These are phyloP conservation scores for Spathaspora boniae DNA, from an alignment of 805 yeast genomes.

Conservation along the genomic window DNA sequence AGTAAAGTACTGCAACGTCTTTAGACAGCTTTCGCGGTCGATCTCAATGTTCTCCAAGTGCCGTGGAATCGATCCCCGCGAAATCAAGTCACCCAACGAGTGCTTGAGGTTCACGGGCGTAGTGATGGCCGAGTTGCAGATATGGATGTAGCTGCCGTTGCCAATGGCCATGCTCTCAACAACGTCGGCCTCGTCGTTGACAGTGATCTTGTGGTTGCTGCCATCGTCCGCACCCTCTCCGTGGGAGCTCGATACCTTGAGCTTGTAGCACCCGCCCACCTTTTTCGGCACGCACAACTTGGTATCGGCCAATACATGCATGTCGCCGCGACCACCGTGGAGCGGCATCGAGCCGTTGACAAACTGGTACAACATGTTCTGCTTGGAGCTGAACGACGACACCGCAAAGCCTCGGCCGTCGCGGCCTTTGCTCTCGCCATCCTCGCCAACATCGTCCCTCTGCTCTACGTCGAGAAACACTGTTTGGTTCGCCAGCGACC, in stretches of 20 bases:
- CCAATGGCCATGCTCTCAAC: conserved; percentile 49
- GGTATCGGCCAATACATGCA: conserved; percentile 43
- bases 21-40: conserved; percentile 52
- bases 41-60: conserved; percentile 27
- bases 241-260: conserved; percentile 30
- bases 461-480: conserved; percentile 50
- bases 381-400: conserved; percentile 31
- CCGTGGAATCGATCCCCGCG: conserved; percentile 26
- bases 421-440: conserved; percentile 11
- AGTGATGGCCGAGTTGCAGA: conserved; percentile 55
- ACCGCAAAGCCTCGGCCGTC: not conserved
- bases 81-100: conserved; percentile 51
- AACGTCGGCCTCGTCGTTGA: conserved; percentile 59
- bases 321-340: conserved; percentile 7
- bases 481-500: conserved; percentile 50
- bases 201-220: conserved; percentile 18
- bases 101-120: conserved; percentile 63
- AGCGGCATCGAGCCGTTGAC: conserved; percentile 41
- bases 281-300: conserved; percentile 55
- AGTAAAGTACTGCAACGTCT: conserved; percentile 56
- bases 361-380: conserved; percentile 60
- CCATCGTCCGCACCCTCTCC: conserved; percentile 5
- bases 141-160: conserved; percentile 57
- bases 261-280: conserved; percentile 53
- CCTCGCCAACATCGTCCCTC: conserved; percentile 31